These are phyloP conservation scores for Termitomyces sp. DNA, from an alignment of 768 basidiomycete genomes.

Conservation along the genomic window DNA sequence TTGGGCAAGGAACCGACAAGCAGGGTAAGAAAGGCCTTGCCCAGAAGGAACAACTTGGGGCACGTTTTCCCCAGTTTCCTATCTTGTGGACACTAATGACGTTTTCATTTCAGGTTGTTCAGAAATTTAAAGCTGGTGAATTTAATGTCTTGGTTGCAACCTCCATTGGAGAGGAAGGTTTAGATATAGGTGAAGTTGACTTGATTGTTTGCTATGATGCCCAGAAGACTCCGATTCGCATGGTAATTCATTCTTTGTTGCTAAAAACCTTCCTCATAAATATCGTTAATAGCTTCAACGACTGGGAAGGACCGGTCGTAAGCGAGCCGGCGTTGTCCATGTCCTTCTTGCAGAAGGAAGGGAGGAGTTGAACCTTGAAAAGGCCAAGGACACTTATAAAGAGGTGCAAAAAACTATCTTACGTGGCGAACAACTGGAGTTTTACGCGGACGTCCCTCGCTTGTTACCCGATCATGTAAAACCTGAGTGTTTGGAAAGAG, in stretches of 20 bases:
- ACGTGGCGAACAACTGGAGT: slow-evolving; percentile 79
- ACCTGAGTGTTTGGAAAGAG: slow-evolving; percentile 73
- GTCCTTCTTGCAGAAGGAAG: slow-evolving; percentile 86
- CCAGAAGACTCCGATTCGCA: slow-evolving; percentile 92
- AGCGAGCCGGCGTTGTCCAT: slow-evolving; percentile 84
- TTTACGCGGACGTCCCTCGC: slow-evolving; percentile 89
- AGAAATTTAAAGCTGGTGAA: slow-evolving; percentile 79
- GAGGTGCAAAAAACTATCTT: slow-evolving; percentile 87
- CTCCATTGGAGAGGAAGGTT: slow-evolving; percentile 95
- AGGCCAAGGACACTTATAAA: slow-evolving; percentile 79
- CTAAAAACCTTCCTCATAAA: background rate
- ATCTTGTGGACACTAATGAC: background rate
- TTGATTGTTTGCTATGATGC: slow-evolving; percentile 95
- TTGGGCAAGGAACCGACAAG: slow-evolving; percentile 86
- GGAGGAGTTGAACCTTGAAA: slow-evolving; percentile 87
- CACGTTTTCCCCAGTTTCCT: slow-evolving; percentile 24
- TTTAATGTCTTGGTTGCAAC: slow-evolving; percentile 94
- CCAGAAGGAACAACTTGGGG: slow-evolving; percentile 90
- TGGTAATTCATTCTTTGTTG: slow-evolving; percentile 44
- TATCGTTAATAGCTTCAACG: slow-evolving; percentile 72
- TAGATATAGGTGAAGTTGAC: slow-evolving; percentile 98
- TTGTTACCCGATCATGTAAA: slow-evolving; percentile 74
- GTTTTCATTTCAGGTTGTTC: slow-evolving; percentile 57
- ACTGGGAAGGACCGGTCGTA: slow-evolving; percentile 91
- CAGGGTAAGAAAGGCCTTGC: slow-evolving; percentile 82